Base-by-base conservation (phyloP, 2,329 filamentous ascomycete species). In the Talaromyces islandicus region DNA sequence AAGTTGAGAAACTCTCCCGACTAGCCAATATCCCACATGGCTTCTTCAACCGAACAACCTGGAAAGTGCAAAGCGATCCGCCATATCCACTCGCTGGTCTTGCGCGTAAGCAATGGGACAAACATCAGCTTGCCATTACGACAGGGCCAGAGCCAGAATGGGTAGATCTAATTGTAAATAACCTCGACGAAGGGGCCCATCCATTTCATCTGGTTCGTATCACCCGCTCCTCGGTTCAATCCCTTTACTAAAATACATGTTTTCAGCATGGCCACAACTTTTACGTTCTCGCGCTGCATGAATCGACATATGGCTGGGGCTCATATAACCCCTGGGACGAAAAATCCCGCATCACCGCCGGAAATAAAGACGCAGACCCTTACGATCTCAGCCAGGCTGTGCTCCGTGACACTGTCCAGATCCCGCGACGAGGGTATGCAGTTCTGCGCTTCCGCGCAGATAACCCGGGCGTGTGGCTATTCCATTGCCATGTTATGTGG, bases 191-290 rank as follows among this genome's bases (percentile, higher is more conserved):
- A 46, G 77, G 77, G 7, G 69, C 73, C 0, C 80, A 82, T 64
- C 80, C 80, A 0, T 82, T 82, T 60, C 80, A 82, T 64, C 61
- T 82, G 48, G 77, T 79, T 67, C 59, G 68, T 62, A 25, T n/a
- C 10, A 10, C 24, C 12, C 32, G 7, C 6, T 1, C 86, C 87
- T 9, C n/a, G 14, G 3, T 38, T n/a, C 17, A 17, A n/a, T n/a
- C 5, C 17, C 35, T n/a, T 4, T 38, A n/a, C 17, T 38, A n/a
- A 35, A 7, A 76, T 86, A 89, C n/a, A n/a, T n/a, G n/a, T 72
- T 74, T 24, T 7, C 5, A 95, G 1, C 91, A 94, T 75, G 89
- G 89, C 0, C 88, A 92, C 71, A 79, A 84, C 65, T 91, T 92
- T 75, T 89, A 90, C 72, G 76, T 85, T 21, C 64, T 82, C 32